phyloP scores from a whole-genome alignment of 352 stramenopile genomes.

The Phytophthora pistaciae region DNA sequence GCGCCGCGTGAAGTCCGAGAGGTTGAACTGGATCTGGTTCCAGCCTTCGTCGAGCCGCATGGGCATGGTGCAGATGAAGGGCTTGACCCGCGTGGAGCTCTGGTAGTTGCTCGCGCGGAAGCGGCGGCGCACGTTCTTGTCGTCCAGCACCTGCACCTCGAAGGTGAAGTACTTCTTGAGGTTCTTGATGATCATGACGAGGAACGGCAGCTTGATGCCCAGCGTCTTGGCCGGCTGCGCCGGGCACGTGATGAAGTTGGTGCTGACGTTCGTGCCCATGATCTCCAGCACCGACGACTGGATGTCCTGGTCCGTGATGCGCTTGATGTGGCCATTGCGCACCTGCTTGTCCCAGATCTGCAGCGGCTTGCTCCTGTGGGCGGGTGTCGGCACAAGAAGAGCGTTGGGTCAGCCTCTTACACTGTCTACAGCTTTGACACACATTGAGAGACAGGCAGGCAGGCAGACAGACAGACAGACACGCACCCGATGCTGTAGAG shows the following conservation, averaged over 20 bases:
- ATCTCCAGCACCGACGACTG: conserved; percentile 98
- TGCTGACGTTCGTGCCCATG: conserved; percentile 98
- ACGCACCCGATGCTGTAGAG: conserved; percentile 96
- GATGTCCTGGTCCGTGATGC: conserved; percentile 98
- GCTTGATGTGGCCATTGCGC: conserved; percentile 99
- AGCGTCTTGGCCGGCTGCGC: conserved; percentile 95
- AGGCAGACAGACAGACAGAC: not conserved
- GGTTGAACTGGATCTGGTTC: conserved; percentile 99
- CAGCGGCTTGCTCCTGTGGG: conserved; percentile 94
- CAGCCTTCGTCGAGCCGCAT: conserved; percentile 98
- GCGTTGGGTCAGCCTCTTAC: not conserved
- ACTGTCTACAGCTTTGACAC: not conserved
- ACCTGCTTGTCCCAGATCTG: conserved; percentile 99
- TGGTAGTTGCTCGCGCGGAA: conserved; percentile 98
- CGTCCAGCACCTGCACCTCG: conserved; percentile 98
- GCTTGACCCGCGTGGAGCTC: conserved; percentile 97
- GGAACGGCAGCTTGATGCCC: conserved; percentile 98
- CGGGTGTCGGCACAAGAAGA: not conserved
- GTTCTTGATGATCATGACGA: conserved; percentile 99
- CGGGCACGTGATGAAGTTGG: conserved; percentile 97
- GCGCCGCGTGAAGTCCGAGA: conserved; percentile 96
- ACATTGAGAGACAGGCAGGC: not conserved
- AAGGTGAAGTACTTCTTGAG: conserved; percentile 99
- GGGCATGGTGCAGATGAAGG: conserved; percentile 99
- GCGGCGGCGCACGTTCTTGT: conserved; percentile 97